Conservation (phyloP, 2,329 filamentous ascomycete species). For the Aspergillus arachidicola region DNA sequence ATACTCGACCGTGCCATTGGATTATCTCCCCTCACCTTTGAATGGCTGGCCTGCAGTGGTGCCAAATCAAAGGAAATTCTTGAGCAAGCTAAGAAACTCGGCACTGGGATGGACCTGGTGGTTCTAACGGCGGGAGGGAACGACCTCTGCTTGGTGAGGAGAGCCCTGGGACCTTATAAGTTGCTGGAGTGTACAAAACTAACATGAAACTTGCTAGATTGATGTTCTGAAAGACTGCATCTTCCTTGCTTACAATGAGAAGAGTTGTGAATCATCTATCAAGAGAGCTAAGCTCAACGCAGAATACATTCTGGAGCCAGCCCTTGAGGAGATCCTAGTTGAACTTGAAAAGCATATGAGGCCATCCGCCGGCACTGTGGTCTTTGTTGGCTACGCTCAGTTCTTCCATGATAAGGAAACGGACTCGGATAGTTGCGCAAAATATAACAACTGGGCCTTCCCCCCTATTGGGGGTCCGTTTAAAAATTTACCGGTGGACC, state of each 20-base stretch:
- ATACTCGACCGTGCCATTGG: constrained; percentile 5
- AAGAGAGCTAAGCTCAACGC: constrained; percentile 5
- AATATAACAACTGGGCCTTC: constrained; percentile 12
- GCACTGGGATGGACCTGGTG: constrained; percentile 38
- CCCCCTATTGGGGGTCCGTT: neutral
- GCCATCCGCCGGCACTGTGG: neutral
- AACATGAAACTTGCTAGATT: neutral
- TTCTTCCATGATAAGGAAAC: constrained; percentile 8
- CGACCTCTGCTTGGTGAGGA: constrained; percentile 38
- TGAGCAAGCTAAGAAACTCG: constrained; percentile 23
- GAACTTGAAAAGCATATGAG: constrained; percentile 5
- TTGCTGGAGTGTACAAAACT: no score
- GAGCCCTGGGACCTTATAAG: no score
- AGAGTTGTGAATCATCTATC: constrained; percentile 14
- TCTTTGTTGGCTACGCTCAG: constrained; percentile 10
- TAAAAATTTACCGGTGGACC: neutral
- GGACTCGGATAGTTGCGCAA: neutral
- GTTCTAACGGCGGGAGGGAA: constrained; percentile 44
- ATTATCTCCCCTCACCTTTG: neutral
- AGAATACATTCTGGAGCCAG: neutral
- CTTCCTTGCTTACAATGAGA: constrained; percentile 19
- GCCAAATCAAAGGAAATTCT: constrained; percentile 7
- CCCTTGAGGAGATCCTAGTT: constrained; percentile 1
- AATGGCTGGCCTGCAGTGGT: constrained; percentile 14
- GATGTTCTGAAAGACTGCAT: constrained; percentile 26